Percentiles rank a stretch among this genome's conserved stretches.
phyloP scores from a whole-genome alignment of 768 basidiomycete genomes.

The Lactarius tabidus region DNA sequence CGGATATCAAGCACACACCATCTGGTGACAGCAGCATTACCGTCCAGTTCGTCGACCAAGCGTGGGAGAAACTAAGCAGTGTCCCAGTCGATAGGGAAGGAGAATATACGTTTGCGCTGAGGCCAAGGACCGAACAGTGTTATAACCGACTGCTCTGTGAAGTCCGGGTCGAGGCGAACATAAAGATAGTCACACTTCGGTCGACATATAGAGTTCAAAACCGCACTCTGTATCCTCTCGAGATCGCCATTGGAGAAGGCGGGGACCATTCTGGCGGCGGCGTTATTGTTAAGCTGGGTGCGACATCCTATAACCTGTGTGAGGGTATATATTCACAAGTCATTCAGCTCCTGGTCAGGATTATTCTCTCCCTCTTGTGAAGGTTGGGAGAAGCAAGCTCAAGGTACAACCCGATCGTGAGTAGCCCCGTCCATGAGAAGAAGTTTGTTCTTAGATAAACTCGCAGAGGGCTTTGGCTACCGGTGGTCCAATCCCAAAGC shows the following conservation, averaged over 20 bases:
- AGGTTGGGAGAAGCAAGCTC: conserved; percentile 76
- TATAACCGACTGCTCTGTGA: conserved; percentile 83
- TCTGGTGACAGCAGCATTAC: conserved; percentile 81
- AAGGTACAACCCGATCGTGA: conserved; percentile 90
- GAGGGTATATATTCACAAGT: not conserved
- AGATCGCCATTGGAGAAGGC: conserved; percentile 85
- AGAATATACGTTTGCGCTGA: conserved; percentile 82
- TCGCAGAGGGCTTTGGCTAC: conserved; percentile 90
- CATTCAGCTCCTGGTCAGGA: conserved; percentile 72
- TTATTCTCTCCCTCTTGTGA: conserved; percentile 86
- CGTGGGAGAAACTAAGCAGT: conserved; percentile 85
- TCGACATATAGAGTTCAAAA: conserved; percentile 93
- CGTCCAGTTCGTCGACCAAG: conserved; percentile 75
- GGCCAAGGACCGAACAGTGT: conserved; percentile 71
- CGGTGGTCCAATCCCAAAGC: conserved; percentile 85
- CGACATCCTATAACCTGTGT: not conserved
- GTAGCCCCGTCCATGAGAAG: conserved; percentile 30
- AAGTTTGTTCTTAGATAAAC: not conserved
- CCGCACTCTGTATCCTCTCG: conserved; percentile 84
- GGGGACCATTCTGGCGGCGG: conserved; percentile 76
- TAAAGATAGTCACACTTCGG: conserved; percentile 90
- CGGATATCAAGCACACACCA: conserved; percentile 38
- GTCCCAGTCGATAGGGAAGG: conserved; percentile 94
- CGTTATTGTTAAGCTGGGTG: conserved; percentile 66
- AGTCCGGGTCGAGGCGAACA: conserved; percentile 83